Evolutionary conservation across 139 green algal species (phyloP).

Genomic region (Auxenochlorella pyrenoidosa): DNA sequence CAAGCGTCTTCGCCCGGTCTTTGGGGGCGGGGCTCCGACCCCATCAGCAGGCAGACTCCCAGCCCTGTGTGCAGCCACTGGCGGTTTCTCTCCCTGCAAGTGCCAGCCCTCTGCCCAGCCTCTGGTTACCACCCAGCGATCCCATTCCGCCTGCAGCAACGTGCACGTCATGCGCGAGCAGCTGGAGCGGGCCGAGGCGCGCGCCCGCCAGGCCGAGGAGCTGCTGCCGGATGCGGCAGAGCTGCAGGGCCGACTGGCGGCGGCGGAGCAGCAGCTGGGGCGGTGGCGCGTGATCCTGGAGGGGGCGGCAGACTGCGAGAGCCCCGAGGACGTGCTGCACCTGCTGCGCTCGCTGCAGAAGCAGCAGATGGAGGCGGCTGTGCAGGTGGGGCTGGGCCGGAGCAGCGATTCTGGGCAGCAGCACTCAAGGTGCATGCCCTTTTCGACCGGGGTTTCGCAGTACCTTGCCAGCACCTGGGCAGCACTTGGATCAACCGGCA

Average conservation of each 20-base stretch:
- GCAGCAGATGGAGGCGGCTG: constrained; percentile 9
- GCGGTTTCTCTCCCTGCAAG: neutral
- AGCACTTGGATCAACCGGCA: no score
- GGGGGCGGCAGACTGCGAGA: constrained; percentile 32
- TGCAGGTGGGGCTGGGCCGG: neutral
- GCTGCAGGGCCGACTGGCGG: constrained; percentile 19
- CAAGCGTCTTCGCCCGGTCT: no score
- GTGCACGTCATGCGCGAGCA: constrained; percentile 39
- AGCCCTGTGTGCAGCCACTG: no score
- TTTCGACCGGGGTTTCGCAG: no score
- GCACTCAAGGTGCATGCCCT: no score
- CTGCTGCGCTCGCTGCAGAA: constrained; percentile 38
- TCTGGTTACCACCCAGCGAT: no score
- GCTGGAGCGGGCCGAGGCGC: constrained; percentile 35
- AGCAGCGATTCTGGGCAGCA: no score
- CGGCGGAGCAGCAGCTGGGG: constrained; percentile 32
- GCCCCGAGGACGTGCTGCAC: constrained; percentile 50
- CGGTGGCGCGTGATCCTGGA: constrained; percentile 43
- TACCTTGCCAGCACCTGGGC: no score
- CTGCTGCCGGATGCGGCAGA: constrained; percentile 23
- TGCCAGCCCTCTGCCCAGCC: no score
- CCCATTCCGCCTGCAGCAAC: neutral
- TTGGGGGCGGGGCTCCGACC: no score
- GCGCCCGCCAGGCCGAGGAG: constrained; percentile 28
- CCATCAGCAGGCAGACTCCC: no score